Base-by-base conservation (phyloP, 1,284 basidiomycete species). In the Rhodotorula mucilaginosa region DNA sequence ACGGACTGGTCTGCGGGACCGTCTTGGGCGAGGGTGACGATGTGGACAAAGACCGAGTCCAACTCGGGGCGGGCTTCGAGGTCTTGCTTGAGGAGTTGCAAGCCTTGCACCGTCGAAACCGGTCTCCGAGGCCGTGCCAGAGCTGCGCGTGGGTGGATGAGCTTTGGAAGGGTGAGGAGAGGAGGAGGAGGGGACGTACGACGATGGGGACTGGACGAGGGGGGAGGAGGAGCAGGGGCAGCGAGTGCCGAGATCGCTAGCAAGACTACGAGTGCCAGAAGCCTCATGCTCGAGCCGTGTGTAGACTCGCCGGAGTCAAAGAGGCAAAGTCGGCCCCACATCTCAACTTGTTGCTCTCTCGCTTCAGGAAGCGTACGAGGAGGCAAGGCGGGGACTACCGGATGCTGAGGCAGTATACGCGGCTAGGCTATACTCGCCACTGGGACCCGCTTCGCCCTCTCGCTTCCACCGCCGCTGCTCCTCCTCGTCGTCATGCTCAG, bases 81-180 rank as follows among this genome's bases (percentile, higher is more conserved):
- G 61, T 74, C 73, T 16, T 51, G 56, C 58, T 65, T 74, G 51
- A 74, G 67, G 23, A 58, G 52, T n/a, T 68, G 64, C 61, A 85
- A 82, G 15, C 82, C 82, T n/a, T 13, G 80, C 75, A 2, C 82
- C 82, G 59, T 83, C 80, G 31, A 82, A n/a, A 83, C 46, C 83
- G 83, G 79, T 87, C 86, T 83, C 91, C 94, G 58, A 98, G 84
- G 10, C 96, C 96, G 82, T 99, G 96, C 96, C 95, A 98, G 70
- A 98, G 83, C 74, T 78, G 73, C 47, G 65, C 26, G 26, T 26
- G 26, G 26, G 26, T 26, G 26, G 26, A 26, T 26, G 26, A 26
- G 26, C 26, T 26, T 26, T 26, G 26, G 18, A 21, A 19, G 13
- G 6, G 6, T 23, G 5, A 18, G 21, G 18, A 34, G 4, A 48